Evolutionary conservation across 176 grass and related monocot genomes (phyloP).

Genomic region (Phragmites australis): DNA sequence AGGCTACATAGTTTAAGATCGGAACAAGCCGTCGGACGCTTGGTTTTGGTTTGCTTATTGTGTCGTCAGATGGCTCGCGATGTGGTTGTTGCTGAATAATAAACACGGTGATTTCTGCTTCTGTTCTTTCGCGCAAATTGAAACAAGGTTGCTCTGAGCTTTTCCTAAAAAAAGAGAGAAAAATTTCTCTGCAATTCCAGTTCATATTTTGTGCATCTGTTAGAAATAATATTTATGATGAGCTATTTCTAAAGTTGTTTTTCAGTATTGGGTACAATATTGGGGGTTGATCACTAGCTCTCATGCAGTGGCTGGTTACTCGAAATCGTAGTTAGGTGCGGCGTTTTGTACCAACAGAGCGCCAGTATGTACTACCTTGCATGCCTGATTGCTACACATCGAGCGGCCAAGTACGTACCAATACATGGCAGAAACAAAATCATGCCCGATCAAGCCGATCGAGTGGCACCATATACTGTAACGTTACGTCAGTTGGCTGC

Average conservation of each 20-base stretch:
- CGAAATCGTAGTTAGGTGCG: not conserved
- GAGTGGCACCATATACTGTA: not conserved
- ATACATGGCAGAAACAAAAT: not conserved
- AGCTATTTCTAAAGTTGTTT: not conserved
- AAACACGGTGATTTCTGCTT: not conserved
- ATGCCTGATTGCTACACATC: not conserved
- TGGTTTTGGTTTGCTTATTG: not conserved
- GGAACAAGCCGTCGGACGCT: not conserved
- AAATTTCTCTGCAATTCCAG: not conserved
- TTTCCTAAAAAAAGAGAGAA: not conserved
- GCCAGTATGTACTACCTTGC: not conserved
- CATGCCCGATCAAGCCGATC: not conserved
- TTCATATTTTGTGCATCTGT: not conserved
- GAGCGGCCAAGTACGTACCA: not conserved
- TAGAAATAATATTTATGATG: not conserved
- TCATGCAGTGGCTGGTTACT: not conserved
- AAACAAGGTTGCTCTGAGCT: too few relatives aligned
- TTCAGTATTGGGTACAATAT: not conserved
- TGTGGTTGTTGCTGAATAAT: not conserved
- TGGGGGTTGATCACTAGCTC: constrained; percentile 11
- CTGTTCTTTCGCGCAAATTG: not conserved
- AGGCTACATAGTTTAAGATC: not conserved
- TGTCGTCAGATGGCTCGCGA: not conserved
- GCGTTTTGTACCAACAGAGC: not conserved
- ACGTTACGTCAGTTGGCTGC: not conserved